Evolutionary conservation across 352 stramenopile genomes (phyloP), one percentile per base, ranked within the genome.

Genomic region (Phytophthora sansomeana): DNA sequence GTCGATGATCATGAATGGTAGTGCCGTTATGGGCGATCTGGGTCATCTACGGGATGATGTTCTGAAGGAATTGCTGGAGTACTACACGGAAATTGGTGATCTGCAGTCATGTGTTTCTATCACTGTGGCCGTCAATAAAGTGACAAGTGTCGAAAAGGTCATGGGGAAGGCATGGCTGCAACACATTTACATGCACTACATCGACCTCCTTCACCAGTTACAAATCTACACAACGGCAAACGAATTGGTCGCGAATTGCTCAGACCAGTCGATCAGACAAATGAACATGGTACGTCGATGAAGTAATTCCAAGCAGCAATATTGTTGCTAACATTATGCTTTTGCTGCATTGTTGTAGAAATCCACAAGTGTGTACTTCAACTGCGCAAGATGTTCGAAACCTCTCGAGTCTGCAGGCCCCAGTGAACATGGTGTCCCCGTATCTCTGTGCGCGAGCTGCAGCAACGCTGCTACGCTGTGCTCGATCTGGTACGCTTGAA

Each of bases 121-220:
- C 33, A 68, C 85, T 11, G 79, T 92, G 33, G 85, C 95, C 16
- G 80, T 93, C 21, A 78, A 76, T 21, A 85, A 85, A 58, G 70
- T 93, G n/a, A 71, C 74, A 21, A 93, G 74, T 30, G 81, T 96
- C 6, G 88, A 96, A 50, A 82, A 93, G 28, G 58, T 92, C 16
- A 93, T 97, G 82, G 84, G 82, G 28, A 95, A 93, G 53, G 72
- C 79, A 29, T 95, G 85, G 87, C 54, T 97, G 39, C 91, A 97
- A 72, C 91, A 97, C 48, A 93, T 92, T 49, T 93, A 92, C 53
- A 96, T 96, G 89, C 87, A 95, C 63, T 96, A 96, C 63, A 93
- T 96, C 50, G 89, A 96, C 58, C 63, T 96, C 24, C 77, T 95
- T 6, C 89, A 96, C 57, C 87, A 95, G 46, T 58, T 97, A 24